These are phyloP conservation scores for Eimeria maxima DNA, from an alignment of 169 alveolate species.

Conservation along the genomic window DNA sequence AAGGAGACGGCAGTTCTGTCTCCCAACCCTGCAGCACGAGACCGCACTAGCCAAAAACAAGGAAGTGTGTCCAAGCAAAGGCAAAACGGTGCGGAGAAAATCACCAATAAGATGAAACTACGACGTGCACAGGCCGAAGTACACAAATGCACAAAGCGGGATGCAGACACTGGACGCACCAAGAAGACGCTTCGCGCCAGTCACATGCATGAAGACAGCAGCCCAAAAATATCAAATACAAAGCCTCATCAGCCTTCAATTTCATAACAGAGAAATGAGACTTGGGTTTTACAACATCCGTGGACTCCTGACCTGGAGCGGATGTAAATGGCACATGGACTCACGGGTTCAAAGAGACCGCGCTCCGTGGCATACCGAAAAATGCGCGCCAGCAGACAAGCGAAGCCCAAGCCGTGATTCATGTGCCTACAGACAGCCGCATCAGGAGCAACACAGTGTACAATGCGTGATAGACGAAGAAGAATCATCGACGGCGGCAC, in stretches of 20 bases:
- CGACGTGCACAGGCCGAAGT: neutral
- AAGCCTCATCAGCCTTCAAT: neutral
- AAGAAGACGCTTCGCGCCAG: neutral
- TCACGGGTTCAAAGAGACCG: slow-evolving; percentile 67
- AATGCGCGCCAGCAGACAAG: slow-evolving; percentile 83
- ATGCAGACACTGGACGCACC: neutral
- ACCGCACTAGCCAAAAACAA: neutral
- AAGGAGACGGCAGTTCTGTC: slow-evolving; percentile 80
- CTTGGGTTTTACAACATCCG: neutral
- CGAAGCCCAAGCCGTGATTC: slow-evolving; percentile 85
- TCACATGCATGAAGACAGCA: neutral
- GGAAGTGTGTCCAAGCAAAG: neutral
- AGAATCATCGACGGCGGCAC: neutral
- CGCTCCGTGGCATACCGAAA: slow-evolving; percentile 82
- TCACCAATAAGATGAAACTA: neutral
- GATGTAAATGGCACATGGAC: neutral
- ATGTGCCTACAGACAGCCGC: slow-evolving; percentile 72
- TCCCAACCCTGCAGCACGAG: slow-evolving; percentile 73
- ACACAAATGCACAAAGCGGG: neutral
- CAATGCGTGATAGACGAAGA: neutral
- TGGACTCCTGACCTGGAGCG: neutral
- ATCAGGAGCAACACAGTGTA: neutral
- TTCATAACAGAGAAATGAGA: neutral
- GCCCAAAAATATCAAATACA: neutral
- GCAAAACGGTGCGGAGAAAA: neutral